Conservation (phyloP, 73 alveolate genomes). For the Stentor coeruleus region DNA sequence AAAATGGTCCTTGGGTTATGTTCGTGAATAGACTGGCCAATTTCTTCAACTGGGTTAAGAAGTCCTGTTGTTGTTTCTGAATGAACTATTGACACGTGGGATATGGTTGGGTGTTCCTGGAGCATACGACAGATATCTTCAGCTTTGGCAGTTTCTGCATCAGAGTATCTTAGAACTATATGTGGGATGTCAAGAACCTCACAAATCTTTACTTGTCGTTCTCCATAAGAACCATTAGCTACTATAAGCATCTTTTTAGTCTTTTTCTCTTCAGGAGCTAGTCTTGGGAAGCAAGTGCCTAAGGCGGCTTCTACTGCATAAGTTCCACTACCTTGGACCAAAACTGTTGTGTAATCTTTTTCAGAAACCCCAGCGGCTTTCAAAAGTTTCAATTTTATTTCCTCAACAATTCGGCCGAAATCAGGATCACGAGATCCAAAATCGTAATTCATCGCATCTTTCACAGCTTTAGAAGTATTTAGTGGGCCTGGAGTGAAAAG, state of each 20-base stretch:
- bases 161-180: slow-evolving; percentile 40
- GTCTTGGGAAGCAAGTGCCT: slow-evolving; percentile 26
- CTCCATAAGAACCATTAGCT: slow-evolving; percentile 63
- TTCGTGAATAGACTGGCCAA: slow-evolving; percentile 29
- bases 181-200: slow-evolving; percentile 32
- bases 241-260: slow-evolving; percentile 35
- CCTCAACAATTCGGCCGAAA: slow-evolving; percentile 43
- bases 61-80: slow-evolving; percentile 73
- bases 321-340: slow-evolving; percentile 72
- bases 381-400: slow-evolving; percentile 40
- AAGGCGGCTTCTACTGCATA: slow-evolving; percentile 62
- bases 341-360: slow-evolving; percentile 44
- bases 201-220: slow-evolving; percentile 49
- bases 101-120: slow-evolving; percentile 43
- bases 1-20: slow-evolving; percentile 8
- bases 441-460: slow-evolving; percentile 45
- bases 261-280: not conserved
- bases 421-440: slow-evolving; percentile 61
- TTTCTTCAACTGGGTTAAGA: slow-evolving; percentile 29
- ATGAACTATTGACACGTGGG: slow-evolving; percentile 56
- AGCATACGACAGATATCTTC: slow-evolving; percentile 39
- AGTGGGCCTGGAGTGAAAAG: slow-evolving; percentile 72
- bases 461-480: slow-evolving; percentile 43
- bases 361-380: slow-evolving; percentile 28
- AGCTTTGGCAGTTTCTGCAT: slow-evolving; percentile 34